Base-by-base conservation (phyloP, 228 moss, liverwort and hornwort genomes). In the Sphagnum magellanicum region DNA sequence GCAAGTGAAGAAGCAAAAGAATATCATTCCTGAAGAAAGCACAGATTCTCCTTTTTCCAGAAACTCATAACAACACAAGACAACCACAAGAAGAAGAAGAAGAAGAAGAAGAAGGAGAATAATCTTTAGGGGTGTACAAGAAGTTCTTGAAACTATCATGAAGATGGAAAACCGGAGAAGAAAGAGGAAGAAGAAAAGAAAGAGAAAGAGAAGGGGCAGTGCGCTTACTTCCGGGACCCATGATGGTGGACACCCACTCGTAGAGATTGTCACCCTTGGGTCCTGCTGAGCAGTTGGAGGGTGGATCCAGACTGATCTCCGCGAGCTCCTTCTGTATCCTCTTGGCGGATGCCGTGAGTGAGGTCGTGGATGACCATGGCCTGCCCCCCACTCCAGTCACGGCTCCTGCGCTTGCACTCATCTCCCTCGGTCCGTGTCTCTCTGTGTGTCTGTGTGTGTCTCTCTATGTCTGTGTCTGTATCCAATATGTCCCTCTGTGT, bases 191-290 rank as follows among this genome's bases (percentile, higher is more conserved):
- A 32, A 32, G 32, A 32, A 32, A 3, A 32, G 32, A 32, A 32
- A 3, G 32, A 32, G 32, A 32, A 32, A 3, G 32, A 32, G 32
- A 32, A 32, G 32, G 3, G 3, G 32, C 32, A 32, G 32, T 32
- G 3, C 3, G 32, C 32, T 32, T 32, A 32, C 32, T 92, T 53
- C 83, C 87, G 60, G 97, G 97, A 4, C 97, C 97, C 97, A 98
- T 98, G 72, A 98, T 98, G 57, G 97, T 98, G 55, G 93, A 93
- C 50, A 98, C 97, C 97, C 97, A 93, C 88, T 98, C 97, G 77
- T 98, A 98, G 1, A 98, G 91, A 69, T 91, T 98, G 73, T 98
- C 97, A 12, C 97, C 97, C 77, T 98, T 98, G 51, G 97, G 97
- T 4, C 97, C 97, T 0, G 97, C 97, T 68, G 97, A 98, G 84